Percentiles rank a stretch among this genome's conserved stretches.
Evolutionary conservation across 2,329 filamentous ascomycete genomes (phyloP).

Genomic region (Microthyrium microscopicum): DNA sequence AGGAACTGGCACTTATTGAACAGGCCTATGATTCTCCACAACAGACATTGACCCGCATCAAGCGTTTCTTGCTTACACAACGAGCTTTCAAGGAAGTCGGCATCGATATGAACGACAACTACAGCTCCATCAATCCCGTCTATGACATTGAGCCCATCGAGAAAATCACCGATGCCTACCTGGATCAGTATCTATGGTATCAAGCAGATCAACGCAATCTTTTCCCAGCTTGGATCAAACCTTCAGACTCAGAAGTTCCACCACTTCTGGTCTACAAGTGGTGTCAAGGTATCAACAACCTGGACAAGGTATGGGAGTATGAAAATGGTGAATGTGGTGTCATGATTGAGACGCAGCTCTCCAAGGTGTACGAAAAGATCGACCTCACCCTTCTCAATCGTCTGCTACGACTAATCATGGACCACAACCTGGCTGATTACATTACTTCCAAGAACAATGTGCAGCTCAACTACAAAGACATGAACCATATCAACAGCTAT

Average conservation of each 20-base stretch:
- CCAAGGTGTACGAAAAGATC: slow-evolving; percentile 99
- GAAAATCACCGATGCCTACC: slow-evolving; percentile 97
- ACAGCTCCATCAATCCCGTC: slow-evolving; percentile 96
- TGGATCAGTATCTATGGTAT: slow-evolving; percentile 98
- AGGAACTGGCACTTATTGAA: slow-evolving; percentile 90
- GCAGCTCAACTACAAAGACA: slow-evolving; percentile 97
- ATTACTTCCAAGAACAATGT: slow-evolving; percentile 99
- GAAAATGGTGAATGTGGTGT: slow-evolving; percentile 94
- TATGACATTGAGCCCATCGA: slow-evolving; percentile 98
- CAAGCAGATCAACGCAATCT: slow-evolving; percentile 94
- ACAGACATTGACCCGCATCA: slow-evolving; percentile 89
- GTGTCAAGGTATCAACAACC: slow-evolving; percentile 98
- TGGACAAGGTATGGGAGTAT: slow-evolving; percentile 88
- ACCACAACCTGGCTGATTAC: slow-evolving; percentile 97
- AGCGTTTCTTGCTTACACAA: slow-evolving; percentile 91
- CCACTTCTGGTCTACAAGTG: slow-evolving; percentile 93
- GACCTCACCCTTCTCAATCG: slow-evolving; percentile 91
- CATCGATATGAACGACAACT: slow-evolving; percentile 99
- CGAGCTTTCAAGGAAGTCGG: slow-evolving; percentile 98
- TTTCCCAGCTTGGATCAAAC: slow-evolving; percentile 98
- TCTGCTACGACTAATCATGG: slow-evolving; percentile 88
- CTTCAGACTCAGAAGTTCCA: slow-evolving; percentile 92
- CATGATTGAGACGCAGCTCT: slow-evolving; percentile 93
- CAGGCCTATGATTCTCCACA: slow-evolving; percentile 97
- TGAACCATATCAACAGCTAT: slow-evolving; percentile 99